Evolutionary conservation across 257 asterid species (phyloP).

Genomic region (Solanum pinnatisectum): DNA sequence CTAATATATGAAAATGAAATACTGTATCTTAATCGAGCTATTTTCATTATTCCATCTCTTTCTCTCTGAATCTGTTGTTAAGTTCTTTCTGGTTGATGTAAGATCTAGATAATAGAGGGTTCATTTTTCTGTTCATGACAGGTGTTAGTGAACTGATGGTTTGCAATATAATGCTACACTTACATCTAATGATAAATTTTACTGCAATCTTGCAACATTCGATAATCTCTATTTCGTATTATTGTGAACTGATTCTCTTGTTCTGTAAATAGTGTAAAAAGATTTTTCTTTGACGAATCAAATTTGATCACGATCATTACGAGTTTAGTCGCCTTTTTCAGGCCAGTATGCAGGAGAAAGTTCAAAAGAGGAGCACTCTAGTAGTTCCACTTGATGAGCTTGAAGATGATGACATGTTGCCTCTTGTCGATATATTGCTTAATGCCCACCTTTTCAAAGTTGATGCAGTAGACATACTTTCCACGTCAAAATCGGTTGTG

Average conservation of each 20-base stretch:
- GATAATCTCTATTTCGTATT: not conserved
- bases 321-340: not conserved
- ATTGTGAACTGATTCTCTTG: not conserved
- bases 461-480: slow-evolving; percentile 6
- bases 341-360: slow-evolving; percentile 9
- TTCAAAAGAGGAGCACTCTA: slow-evolving; percentile 6
- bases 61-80: not conserved
- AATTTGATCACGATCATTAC: not conserved
- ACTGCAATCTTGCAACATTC: not conserved
- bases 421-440: slow-evolving; percentile 11
- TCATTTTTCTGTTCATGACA: not conserved
- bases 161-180: not conserved
- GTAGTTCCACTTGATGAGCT: slow-evolving; percentile 9
- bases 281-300: not conserved
- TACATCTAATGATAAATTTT: not conserved
- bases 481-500: not conserved
- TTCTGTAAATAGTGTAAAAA: not conserved
- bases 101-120: not conserved
- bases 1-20: not conserved
- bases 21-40: not conserved
- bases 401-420: slow-evolving; percentile 15
- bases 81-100: not conserved
- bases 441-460: not conserved
- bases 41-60: not conserved
- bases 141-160: not conserved